A percentile compares a stretch with the other conserved stretches of the same genome.
Conservation (phyloP, 805 yeast species). For the Candida dajiaensis region DNA sequence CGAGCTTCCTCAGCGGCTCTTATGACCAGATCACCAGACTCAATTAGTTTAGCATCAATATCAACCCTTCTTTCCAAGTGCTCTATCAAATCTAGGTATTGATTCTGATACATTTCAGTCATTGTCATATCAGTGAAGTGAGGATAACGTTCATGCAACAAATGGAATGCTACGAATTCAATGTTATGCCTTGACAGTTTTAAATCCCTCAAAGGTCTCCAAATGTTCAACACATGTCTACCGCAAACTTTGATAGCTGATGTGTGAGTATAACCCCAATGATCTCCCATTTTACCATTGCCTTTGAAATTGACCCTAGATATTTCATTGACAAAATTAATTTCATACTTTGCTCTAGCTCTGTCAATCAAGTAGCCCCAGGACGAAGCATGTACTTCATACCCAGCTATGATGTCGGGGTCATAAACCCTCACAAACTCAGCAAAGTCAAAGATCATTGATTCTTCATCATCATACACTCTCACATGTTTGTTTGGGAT, state of each 20-base stretch:
- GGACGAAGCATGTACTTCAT: slow-evolving; percentile 69
- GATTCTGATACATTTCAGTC: slow-evolving; percentile 38
- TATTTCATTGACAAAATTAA: slow-evolving; percentile 51
- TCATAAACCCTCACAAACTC: slow-evolving; percentile 57
- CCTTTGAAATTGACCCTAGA: slow-evolving; percentile 51
- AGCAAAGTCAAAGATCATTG: slow-evolving; percentile 50
- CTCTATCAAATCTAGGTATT: slow-evolving; percentile 31
- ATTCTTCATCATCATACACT: slow-evolving; percentile 47
- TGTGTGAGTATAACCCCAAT: slow-evolving; percentile 81
- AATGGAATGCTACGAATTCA: slow-evolving; percentile 68
- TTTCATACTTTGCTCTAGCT: slow-evolving; percentile 35
- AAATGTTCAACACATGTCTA: slow-evolving; percentile 75
- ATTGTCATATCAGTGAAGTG: slow-evolving; percentile 44
- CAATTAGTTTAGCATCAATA: slow-evolving; percentile 33
- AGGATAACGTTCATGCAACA: slow-evolving; percentile 65
- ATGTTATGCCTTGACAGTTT: slow-evolving; percentile 62
- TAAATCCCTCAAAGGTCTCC: slow-evolving; percentile 73
- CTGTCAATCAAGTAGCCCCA: slow-evolving; percentile 91
- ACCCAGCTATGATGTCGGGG: slow-evolving; percentile 87
- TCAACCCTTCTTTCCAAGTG: slow-evolving; percentile 43
- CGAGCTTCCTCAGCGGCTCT: slow-evolving; percentile 79
- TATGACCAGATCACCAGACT: slow-evolving; percentile 58
- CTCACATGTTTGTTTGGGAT: slow-evolving; percentile 1
- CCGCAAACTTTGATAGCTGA: slow-evolving; percentile 68
- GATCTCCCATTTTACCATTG: slow-evolving; percentile 51